Evolutionary conservation across 2,329 filamentous ascomycete species (phyloP), one percentile per base, ranked within the genome.

Genomic region (Lasiodiplodia citricola): DNA sequence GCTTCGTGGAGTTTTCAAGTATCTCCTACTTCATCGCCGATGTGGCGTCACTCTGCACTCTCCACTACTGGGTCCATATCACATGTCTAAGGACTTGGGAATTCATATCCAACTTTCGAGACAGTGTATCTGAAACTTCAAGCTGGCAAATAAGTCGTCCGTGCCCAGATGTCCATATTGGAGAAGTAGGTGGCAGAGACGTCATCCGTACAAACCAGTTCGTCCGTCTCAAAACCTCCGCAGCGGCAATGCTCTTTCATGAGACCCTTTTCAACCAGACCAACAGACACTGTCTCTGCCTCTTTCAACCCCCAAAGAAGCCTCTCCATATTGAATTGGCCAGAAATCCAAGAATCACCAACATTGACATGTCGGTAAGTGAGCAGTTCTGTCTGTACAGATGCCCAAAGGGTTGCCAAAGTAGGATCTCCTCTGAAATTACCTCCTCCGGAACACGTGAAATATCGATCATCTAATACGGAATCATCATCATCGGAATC

Each of bases 381-480:
- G 6, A 80, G 58, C 2, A 82, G 56, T 56, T 82, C 80, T 11
- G 78, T 77, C 67, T 81, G 77, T 3, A 80, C 72, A 0, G 76
- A 71, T 11, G 80, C 80, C 78, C 78, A 81, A 10, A 82, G 66
- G 3, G 64, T 66, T 0, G 16, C 70, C 16, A 73, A 54, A 54
- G 67, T 62, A 6, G 21, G n/a, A 28, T 51, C n/a, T 11, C 50
- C 4, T 23, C 51, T 25, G 8, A 54, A 14, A 11, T 31, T 0
- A 31, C 31, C 31, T 2, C 8, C 8, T 31, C 31, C 31, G 5
- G 7, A 10, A 31, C 31, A 31, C 6, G 6, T 8, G 5, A 5
- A 5, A 2, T 5, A 3, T 28, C 28, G 28, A 5, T 28, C 2
- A 28, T 28, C 28, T 5, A 2, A 5, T 28, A 2, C 5, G 28